Base-by-base conservation (phyloP, 2,329 filamentous ascomycete genomes). In the Aureobasidium melanogenum region DNA sequence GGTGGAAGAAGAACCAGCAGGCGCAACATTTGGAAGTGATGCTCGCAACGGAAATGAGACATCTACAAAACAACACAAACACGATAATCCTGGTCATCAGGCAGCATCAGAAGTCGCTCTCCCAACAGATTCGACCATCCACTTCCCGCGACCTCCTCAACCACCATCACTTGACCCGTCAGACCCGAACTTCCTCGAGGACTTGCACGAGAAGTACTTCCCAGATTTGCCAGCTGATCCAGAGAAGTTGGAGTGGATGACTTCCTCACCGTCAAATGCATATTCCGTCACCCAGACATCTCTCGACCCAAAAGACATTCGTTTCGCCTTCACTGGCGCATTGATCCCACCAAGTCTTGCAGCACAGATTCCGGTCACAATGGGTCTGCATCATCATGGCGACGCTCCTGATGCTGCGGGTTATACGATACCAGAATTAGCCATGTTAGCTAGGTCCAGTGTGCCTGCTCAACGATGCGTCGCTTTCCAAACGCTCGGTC, bases 191-290 rank as follows among this genome's bases (percentile, higher is more conserved):
- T 97, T 97, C 76, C 85, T 97, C 62, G 76, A 84, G 50, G 87
- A 89, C 61, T 84, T 99, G 6, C 92, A 96, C 79, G 77, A 85
- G 24, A 96, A 97, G 74, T 99, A 96, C 81, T 99, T 97, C 75
- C 92, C 94, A 14, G 84, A 86, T 64, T 86, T 96, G 1, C 85
- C 92, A 1, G 85, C 91, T 60, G 90, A 97, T 73, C 91, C 92
- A 0, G 86, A 87, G 62, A 88, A 89, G 58, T 84, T 97, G 4
- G 89, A 90, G 22, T 99, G 93, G 93, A 94, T 97, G 83, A 85
- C 15, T 70, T 88, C 54, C 7, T 85, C 86, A 5, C 73, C 83
- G 50, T 82, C 87, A 66, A 91, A 88, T 2, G 82, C 91, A 9
- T 97, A 97, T 77, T 89, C 93, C 71, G 91, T 93, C 0, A 81